These are phyloP conservation scores for Penicillium malachiteum DNA, from an alignment of 495 filamentous ascomycete genomes.

Conservation along the genomic window DNA sequence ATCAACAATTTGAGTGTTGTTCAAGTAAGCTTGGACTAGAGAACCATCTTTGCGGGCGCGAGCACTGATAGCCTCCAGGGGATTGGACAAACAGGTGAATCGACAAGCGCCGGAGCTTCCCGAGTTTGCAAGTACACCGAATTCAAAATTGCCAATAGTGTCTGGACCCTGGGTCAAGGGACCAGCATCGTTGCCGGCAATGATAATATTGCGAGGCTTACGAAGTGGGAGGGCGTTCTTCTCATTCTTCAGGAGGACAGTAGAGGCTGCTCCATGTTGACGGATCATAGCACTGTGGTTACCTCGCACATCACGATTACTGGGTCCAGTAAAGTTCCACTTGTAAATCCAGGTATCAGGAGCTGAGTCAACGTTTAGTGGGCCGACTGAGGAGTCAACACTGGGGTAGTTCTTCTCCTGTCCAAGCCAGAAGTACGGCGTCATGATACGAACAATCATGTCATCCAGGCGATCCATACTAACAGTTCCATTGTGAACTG, in stretches of 20 bases:
- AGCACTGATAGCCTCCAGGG: slow-evolving; percentile 57
- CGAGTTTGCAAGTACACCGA: slow-evolving; percentile 56
- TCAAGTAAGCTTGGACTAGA: slow-evolving; percentile 35
- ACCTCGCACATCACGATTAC: slow-evolving; percentile 50
- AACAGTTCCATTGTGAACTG: slow-evolving; percentile 55
- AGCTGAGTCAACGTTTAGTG: slow-evolving; percentile 72
- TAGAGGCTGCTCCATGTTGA: slow-evolving; percentile 55
- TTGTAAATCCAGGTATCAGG: slow-evolving; percentile 52
- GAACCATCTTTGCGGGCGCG: slow-evolving; percentile 54
- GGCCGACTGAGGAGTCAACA: slow-evolving; percentile 42
- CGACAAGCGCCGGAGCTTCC: slow-evolving; percentile 58
- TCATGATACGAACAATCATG: slow-evolving; percentile 54
- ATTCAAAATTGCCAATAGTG: slow-evolving; percentile 47
- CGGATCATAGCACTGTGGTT: slow-evolving; percentile 54
- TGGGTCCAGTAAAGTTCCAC: slow-evolving; percentile 53
- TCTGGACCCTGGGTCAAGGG: slow-evolving; percentile 46
- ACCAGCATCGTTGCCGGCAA: slow-evolving; percentile 65
- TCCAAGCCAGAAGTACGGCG: slow-evolving; percentile 52
- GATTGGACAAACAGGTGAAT: slow-evolving; percentile 52
- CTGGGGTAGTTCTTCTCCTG: slow-evolving; percentile 49
- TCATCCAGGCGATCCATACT: slow-evolving; percentile 55
- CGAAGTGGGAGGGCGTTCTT: slow-evolving; percentile 54
- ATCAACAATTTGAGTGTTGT: slow-evolving; percentile 38
- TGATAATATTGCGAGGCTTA: slow-evolving; percentile 47
- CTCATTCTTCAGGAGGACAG: slow-evolving; percentile 63